Evolutionary conservation across 169 alveolate genomes (phyloP).

Genomic region (Cyclospora cayetanensis): DNA sequence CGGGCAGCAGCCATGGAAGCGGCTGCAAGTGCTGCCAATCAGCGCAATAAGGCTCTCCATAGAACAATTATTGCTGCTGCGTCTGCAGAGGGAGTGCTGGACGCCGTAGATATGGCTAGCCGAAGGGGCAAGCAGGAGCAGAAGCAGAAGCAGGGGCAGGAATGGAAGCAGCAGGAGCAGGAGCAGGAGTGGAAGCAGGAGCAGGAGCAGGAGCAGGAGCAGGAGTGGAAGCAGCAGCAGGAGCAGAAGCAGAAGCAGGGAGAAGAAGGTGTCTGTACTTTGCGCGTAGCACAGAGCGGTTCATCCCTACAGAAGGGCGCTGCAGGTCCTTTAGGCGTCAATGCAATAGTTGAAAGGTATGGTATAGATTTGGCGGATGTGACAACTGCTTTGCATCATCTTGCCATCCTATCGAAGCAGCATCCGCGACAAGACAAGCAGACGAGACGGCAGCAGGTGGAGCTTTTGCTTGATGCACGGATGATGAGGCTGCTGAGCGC

Average conservation of each 20-base stretch:
- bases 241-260: no score
- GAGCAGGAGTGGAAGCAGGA: background rate
- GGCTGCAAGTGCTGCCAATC: background rate
- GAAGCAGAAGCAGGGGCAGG: conserved; percentile 37
- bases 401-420: background rate
- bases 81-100: conserved; percentile 23
- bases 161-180: conserved; percentile 43
- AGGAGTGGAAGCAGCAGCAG: background rate
- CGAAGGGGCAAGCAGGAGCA: background rate
- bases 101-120: background rate
- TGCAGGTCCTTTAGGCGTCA: background rate
- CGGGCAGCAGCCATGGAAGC: background rate
- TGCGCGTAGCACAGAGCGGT: background rate
- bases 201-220: background rate
- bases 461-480: background rate
- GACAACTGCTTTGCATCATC: conserved; percentile 29
- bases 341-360: background rate
- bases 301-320: background rate
- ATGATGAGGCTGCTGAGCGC: background rate
- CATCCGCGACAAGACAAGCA: conserved; percentile 13
- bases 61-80: conserved; percentile 12
- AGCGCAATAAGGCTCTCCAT: background rate
- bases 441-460: background rate
- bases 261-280: no score
- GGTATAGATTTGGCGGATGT: background rate